Evolutionary conservation across 257 asterid species (phyloP).

Genomic region (Fraxinus excelsior): DNA sequence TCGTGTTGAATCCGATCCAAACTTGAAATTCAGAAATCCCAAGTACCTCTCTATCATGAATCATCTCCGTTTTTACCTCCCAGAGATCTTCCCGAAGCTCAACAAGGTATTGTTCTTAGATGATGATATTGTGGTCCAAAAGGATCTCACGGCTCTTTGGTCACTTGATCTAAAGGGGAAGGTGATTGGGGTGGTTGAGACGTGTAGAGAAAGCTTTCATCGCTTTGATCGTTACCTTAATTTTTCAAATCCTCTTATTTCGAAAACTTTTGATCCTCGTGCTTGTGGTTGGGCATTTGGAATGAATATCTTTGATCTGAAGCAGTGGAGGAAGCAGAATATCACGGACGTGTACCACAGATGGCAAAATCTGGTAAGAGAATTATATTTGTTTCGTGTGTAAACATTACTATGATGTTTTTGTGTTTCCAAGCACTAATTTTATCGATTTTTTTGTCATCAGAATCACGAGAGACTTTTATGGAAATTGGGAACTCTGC

Average conservation of each 20-base stretch:
- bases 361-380: conserved; percentile 60
- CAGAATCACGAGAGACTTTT: conserved; percentile 56
- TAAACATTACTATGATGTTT: not conserved
- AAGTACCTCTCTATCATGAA: conserved; percentile 66
- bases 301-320: conserved; percentile 57
- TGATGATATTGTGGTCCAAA: conserved; percentile 59
- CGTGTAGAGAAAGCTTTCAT: conserved; percentile 56
- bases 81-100: conserved; percentile 57
- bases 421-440: not conserved
- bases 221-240: conserved; percentile 62
- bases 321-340: conserved; percentile 56
- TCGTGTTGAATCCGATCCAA: conserved; percentile 46
- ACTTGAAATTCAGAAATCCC: conserved; percentile 54
- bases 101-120: conserved; percentile 58
- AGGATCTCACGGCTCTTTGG: conserved; percentile 55
- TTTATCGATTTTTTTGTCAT: conserved; percentile 1
- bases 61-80: conserved; percentile 64
- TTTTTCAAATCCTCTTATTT: conserved; percentile 56
- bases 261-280: conserved; percentile 44
- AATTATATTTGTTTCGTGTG: conserved; percentile 1
- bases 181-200: conserved; percentile 65
- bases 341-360: conserved; percentile 56
- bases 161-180: conserved; percentile 49
- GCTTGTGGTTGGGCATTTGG: conserved; percentile 76
- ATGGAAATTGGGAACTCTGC: conserved; percentile 67